Evolutionary conservation across 169 alveolate species (phyloP).

Genomic region (Cryptosporidium meleagridis): DNA sequence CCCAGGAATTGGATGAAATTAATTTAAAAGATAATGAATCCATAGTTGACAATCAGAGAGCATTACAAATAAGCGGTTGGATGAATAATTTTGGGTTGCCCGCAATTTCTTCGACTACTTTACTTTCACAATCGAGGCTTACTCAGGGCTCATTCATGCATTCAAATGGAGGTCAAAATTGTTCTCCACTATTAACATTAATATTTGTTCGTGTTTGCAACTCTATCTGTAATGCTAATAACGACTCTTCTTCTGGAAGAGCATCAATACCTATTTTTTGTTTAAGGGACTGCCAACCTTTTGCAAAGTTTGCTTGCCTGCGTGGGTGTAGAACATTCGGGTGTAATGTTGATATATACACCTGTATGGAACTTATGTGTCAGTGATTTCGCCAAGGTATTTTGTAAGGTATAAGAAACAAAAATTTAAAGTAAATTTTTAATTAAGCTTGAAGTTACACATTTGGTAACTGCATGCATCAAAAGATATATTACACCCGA

Average conservation of each 20-base stretch:
- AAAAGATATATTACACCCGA: slow-evolving; percentile 37
- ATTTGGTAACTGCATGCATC: slow-evolving; percentile 54
- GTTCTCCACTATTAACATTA: slow-evolving; percentile 51
- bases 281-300: slow-evolving; percentile 60
- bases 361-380: slow-evolving; percentile 67
- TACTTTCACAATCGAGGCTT: slow-evolving; percentile 28
- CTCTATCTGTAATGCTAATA: slow-evolving; percentile 52
- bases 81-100: slow-evolving; percentile 34
- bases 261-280: slow-evolving; percentile 48
- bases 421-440: not conserved
- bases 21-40: not conserved
- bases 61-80: slow-evolving; percentile 30
- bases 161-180: slow-evolving; percentile 16
- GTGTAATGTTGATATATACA: slow-evolving; percentile 46
- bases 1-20: not conserved
- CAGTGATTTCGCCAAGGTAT: not conserved
- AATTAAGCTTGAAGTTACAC: slow-evolving; percentile 19
- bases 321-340: slow-evolving; percentile 70
- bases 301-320: slow-evolving; percentile 45
- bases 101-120: not conserved
- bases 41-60: not conserved
- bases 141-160: slow-evolving; percentile 51
- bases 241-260: slow-evolving; percentile 61
- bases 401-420: not conserved
- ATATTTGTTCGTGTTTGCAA: slow-evolving; percentile 64